Conservation (phyloP, 805 yeast genomes). For the Hanseniaspora lindneri region DNA sequence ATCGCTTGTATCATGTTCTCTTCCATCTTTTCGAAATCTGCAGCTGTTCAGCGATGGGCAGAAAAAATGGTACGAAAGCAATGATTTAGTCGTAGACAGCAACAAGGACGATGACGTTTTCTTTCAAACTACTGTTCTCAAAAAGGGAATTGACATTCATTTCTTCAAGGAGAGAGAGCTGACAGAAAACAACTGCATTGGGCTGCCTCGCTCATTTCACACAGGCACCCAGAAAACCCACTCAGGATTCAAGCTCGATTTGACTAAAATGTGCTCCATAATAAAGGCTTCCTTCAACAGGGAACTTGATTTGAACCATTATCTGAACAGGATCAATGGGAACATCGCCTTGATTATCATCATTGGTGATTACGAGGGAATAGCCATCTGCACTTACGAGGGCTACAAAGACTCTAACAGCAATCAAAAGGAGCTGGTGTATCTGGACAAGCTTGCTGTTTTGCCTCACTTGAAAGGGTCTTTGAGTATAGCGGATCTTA, state of each 20-base stretch:
- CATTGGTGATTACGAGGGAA: slow-evolving; percentile 92
- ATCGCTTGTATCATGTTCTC: slow-evolving; percentile 77
- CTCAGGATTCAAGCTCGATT: slow-evolving; percentile 34
- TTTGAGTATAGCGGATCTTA: slow-evolving; percentile 84
- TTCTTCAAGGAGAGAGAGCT: slow-evolving; percentile 22
- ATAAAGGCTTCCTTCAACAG: slow-evolving; percentile 73
- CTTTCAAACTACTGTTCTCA: slow-evolving; percentile 56
- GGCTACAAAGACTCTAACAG: slow-evolving; percentile 25
- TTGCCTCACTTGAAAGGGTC: slow-evolving; percentile 74
- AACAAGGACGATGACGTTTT: slow-evolving; percentile 18
- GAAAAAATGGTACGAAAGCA: slow-evolving; percentile 21
- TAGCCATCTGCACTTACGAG: slow-evolving; percentile 86
- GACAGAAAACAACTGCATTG: slow-evolving; percentile 21
- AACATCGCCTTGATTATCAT: slow-evolving; percentile 65
- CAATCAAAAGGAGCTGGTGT: slow-evolving; percentile 41
- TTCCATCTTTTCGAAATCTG: slow-evolving; percentile 48
- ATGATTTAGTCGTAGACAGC: slow-evolving; percentile 7
- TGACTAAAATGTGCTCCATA: slow-evolving; percentile 44
- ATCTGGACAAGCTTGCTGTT: slow-evolving; percentile 90
- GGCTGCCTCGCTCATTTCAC: slow-evolving; percentile 22
- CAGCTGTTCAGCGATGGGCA: slow-evolving; percentile 6
- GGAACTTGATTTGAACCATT: slow-evolving; percentile 51
- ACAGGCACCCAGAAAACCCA: neutral
- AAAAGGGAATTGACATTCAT: slow-evolving; percentile 49
- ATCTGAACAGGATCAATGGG: slow-evolving; percentile 52